Evolutionary conservation across 257 asterid species (phyloP).

Genomic region (Paraleonurus japonicus): DNA sequence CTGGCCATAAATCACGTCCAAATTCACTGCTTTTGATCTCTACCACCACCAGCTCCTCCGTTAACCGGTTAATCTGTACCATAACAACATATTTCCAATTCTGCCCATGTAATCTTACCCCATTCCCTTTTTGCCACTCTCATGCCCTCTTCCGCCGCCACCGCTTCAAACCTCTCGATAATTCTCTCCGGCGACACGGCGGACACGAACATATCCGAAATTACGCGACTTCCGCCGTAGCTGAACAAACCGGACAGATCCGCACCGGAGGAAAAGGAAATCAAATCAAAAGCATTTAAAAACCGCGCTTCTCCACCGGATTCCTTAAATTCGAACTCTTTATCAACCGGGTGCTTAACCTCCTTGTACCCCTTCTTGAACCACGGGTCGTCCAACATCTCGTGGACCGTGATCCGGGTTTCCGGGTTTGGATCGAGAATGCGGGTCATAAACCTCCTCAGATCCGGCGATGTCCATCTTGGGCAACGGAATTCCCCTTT

Average conservation of each 20-base stretch:
- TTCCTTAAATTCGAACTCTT: constrained; percentile 43
- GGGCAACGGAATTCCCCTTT: constrained; percentile 70
- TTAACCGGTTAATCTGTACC: constrained; percentile 53
- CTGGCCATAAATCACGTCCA: constrained; percentile 50
- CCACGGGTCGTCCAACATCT: constrained; percentile 58
- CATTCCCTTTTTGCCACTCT: constrained; percentile 35
- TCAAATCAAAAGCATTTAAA: constrained; percentile 50
- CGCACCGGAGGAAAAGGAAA: constrained; percentile 48
- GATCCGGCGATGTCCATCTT: constrained; percentile 64
- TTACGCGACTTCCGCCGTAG: constrained; percentile 17
- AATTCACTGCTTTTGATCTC: constrained; percentile 43
- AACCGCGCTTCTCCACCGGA: constrained; percentile 23
- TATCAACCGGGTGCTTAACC: constrained; percentile 32
- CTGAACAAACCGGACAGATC: constrained; percentile 49
- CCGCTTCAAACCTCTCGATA: constrained; percentile 32
- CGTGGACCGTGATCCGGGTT: constrained; percentile 57
- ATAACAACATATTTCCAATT: constrained; percentile 40
- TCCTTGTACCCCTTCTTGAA: constrained; percentile 44
- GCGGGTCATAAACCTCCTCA: constrained; percentile 42
- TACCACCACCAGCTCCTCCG: constrained; percentile 62
- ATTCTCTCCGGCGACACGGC: constrained; percentile 35
- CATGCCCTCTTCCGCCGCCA: constrained; percentile 41
- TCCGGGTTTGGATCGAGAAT: constrained; percentile 59
- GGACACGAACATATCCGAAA: constrained; percentile 40
- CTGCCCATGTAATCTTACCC: constrained; percentile 43